Base-by-base conservation (phyloP, 768 basidiomycete genomes). In the Mycena galericulata region DNA sequence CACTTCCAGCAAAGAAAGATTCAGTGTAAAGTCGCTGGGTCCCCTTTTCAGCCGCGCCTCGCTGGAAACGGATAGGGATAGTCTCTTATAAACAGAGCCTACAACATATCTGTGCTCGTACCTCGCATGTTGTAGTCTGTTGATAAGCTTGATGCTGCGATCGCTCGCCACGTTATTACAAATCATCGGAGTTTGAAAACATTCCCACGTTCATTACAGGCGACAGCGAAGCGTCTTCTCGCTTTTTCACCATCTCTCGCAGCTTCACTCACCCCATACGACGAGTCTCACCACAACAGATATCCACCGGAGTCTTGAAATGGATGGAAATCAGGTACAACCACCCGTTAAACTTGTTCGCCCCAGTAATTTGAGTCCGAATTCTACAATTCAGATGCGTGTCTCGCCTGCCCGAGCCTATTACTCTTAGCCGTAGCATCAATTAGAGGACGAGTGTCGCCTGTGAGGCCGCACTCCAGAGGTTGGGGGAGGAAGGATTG, bases 181-280 rank as follows among this genome's bases (percentile, higher is more conserved):
- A 43, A 58, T 43, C 18, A 20, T 26, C 56, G 46, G 58, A 60
- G 58, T 49, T 60, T 60, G 47, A 51, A 61, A 29, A 40, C 1
- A 14, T 61, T 61, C 47, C 60, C 60, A 61, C 47, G 49, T 2
- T 61, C 60, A 61, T 61, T 40, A 38, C 32, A 24, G 15, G 26
- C 47, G 26, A 61, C 34, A 29, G 34, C 26, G 60, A 61, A 47
- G 49, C 60, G 60, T 61, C 60, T 50, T 50, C 60, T 61, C 38
- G 47, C 32, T 6, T 49, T 50, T 61, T 17, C 26, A 50, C 60
- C 34, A 38, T 18, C 60, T 51, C 47, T 40, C 6, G 18, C 17
- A 10, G 46, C 47, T 40, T 34, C 12, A 50, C 15, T 49, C 34
- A 24, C 17, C 24, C 47, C 11, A 36, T 27, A 50, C 15, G 24